Base-by-base conservation (phyloP, 1,284 basidiomycete genomes). In the Afroboletus lepidellus region DNA sequence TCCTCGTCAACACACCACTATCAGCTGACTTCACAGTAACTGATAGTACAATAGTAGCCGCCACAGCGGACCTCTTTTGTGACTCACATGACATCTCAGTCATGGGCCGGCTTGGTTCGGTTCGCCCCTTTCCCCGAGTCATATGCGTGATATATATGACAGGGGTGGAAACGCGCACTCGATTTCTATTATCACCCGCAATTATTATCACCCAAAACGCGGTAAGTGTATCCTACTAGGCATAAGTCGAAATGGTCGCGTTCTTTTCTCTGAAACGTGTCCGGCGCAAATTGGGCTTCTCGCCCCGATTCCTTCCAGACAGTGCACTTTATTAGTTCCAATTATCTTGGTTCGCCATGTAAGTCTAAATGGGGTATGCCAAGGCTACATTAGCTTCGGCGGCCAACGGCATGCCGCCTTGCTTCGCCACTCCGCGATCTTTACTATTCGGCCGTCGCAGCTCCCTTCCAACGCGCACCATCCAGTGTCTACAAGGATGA, bases 91-190 rank as follows among this genome's bases (percentile, higher is more conserved):
- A 41, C 29, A 18, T 21, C 9, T 21, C 29, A 20, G 7, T 24
- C 8, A 30, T 18, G 39, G 29, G 47, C 48, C 30, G 27, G 53
- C 49, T 51, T 16, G 39, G 2, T 21, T 33, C 29, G 46, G 60
- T 55, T 55, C 18, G 30, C 29, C 11, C 37, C 25, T 29, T 60
- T 51, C 42, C 39, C 57, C 49, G 52, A 62, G 50, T 54, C 4
- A 7, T 8, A 5, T n/a, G 15, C 15, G 24, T 18, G 37, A 32
- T 18, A 42, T 24, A 21, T 24, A 23, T 39, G 23, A 27, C 39
- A 32, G 29, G 18, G 42, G 25, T 51, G 62, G 59, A 57, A 46
- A 57, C 47, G 41, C 46, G 53, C n/a, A n/a, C n/a, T n/a, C n/a
- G n/a, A n/a, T n/a, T n/a, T n/a, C n/a, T n/a, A n/a, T n/a, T n/a